Base-by-base conservation (phyloP, 2,329 filamentous ascomycete species). In the Lachnellula suecica region DNA sequence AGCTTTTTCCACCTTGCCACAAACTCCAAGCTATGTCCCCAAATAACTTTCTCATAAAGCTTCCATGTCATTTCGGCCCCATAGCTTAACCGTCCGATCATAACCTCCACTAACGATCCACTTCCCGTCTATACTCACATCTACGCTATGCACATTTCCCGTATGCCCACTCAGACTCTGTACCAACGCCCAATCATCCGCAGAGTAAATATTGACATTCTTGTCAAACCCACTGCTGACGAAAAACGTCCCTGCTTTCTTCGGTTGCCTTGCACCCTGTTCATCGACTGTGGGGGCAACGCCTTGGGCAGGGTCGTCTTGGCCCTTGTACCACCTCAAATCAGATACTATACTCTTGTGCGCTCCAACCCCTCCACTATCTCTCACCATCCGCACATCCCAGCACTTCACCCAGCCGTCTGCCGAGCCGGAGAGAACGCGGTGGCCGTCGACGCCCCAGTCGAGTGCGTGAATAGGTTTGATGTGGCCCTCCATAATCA, bases 351-450 rank as follows among this genome's bases (percentile, higher is more conserved):
- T 88, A 59, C 91, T 93, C 45, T 84, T 87, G 70, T 99, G 94
- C 6, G 94, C 93, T 44, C 93, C 94, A 43, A 99, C 88, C 17
- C 88, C 89, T 11, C 90, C 93, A 0, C 83, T 87, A 58, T 86
- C 85, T 62, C 88, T 83, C 44, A 97, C 92, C 64, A 94, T 93
- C 42, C 94, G 85, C 47, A 99, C 79, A 67, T 99, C 94, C 94
- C 94, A 99, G 72, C 93, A 97, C 71, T 97, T 97, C 65, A 96
- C 85, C 82, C 94, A 97, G 17, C 93, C 93, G 67, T 99, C 94
- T 2, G 87, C 91, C 13, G 91, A 95, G 1, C 91, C 92, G 0
- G 91, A 91, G n/a, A 97, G 76, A 8, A 97, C 83, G n/a, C 94
- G 84, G 69, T 96, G 87, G 5, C 93, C 91, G 67, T 99, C 94